Conservation (phyloP, 805 yeast species). For the Cyberlindnera bimundalis region DNA sequence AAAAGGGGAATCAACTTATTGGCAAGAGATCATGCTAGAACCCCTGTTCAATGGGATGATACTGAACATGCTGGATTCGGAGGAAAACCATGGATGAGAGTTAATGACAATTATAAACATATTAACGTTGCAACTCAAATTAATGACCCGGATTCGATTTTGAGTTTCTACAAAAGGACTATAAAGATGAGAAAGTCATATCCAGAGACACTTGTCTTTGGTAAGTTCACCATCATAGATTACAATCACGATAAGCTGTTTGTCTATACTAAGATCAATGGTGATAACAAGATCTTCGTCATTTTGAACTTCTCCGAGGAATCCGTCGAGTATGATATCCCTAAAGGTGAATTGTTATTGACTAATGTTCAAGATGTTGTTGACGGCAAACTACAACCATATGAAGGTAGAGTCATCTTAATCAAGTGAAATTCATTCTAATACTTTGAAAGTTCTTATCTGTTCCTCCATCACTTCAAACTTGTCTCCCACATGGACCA, state of each 20-base stretch:
- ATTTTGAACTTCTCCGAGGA: slow-evolving; percentile 41
- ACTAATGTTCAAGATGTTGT: neutral
- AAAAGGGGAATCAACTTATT: slow-evolving; percentile 34
- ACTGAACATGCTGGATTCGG: slow-evolving; percentile 47
- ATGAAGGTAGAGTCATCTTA: slow-evolving; percentile 3
- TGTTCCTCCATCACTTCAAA: slow-evolving; percentile 14
- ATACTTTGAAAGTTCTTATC: neutral
- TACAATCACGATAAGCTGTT: slow-evolving; percentile 39
- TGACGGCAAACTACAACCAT: neutral
- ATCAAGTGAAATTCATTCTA: neutral
- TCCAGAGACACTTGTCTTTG: slow-evolving; percentile 44
- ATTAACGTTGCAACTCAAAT: slow-evolving; percentile 46
- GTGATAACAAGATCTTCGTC: slow-evolving; percentile 31
- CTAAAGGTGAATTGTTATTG: slow-evolving; percentile 25
- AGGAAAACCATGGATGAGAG: slow-evolving; percentile 50
- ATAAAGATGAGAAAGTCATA: slow-evolving; percentile 41
- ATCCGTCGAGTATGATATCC: slow-evolving; percentile 28
- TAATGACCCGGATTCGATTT: slow-evolving; percentile 43
- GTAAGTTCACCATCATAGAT: slow-evolving; percentile 43
- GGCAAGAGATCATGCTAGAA: slow-evolving; percentile 52
- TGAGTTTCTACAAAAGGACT: slow-evolving; percentile 43
- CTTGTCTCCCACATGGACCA: slow-evolving; percentile 17
- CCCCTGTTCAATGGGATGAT: slow-evolving; percentile 55
- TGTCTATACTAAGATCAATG: slow-evolving; percentile 37
- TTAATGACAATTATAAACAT: slow-evolving; percentile 45